phyloP scores from a whole-genome alignment of 1,284 basidiomycete genomes.

The Puccinia horiana region DNA sequence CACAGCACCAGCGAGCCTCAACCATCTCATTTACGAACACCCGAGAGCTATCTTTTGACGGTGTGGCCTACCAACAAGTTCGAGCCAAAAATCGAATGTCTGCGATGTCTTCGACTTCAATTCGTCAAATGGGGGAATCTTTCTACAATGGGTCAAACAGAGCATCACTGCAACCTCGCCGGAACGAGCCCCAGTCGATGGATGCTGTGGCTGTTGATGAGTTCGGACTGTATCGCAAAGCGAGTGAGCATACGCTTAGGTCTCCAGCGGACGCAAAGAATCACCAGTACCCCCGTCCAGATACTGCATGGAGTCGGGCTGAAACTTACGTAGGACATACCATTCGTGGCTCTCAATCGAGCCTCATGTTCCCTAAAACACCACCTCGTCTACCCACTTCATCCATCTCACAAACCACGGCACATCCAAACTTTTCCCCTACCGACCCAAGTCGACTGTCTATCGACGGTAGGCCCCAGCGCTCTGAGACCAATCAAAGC shows the following conservation, averaged over 20 bases:
- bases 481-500: neutral
- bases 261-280: neutral
- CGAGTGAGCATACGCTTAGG: neutral
- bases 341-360: slow-evolving; percentile 33
- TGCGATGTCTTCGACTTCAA: slow-evolving; percentile 16
- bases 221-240: slow-evolving; percentile 31
- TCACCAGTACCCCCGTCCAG: neutral
- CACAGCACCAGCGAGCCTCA: slow-evolving; percentile 18
- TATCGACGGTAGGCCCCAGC: neutral
- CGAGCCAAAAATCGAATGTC: slow-evolving; percentile 22
- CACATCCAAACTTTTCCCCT: slow-evolving; percentile 24
- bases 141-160: neutral
- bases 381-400: slow-evolving; percentile 32
- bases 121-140: neutral
- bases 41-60: slow-evolving; percentile 16
- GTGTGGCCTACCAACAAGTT: neutral
- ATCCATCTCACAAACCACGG: slow-evolving; percentile 22
- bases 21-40: slow-evolving; percentile 42
- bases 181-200: neutral
- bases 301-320: neutral
- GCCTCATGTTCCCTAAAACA: slow-evolving; percentile 26
- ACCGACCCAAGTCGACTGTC: neutral
- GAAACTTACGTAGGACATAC: neutral
- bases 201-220: slow-evolving; percentile 22
- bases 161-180: neutral